These are phyloP conservation scores for Terana coerulea DNA, from an alignment of 768 basidiomycete genomes.

Conservation along the genomic window DNA sequence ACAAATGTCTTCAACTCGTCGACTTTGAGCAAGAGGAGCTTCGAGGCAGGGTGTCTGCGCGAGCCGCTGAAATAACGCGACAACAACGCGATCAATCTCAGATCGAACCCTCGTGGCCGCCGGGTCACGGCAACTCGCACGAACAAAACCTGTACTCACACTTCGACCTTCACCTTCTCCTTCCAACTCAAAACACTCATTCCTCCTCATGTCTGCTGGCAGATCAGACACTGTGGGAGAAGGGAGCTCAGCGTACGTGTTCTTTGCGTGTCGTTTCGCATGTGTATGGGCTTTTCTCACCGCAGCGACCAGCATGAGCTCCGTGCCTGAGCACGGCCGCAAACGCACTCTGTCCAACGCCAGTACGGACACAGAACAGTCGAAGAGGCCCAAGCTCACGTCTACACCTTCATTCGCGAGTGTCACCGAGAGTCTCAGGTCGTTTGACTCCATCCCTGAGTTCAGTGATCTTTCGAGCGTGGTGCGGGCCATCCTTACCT, in stretches of 20 bases:
- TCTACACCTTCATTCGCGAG: neutral
- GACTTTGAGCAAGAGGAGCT: too few relatives aligned
- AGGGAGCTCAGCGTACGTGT: too few relatives aligned
- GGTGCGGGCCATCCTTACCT: too few relatives aligned
- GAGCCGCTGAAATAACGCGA: constrained; percentile 10
- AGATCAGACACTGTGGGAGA: too few relatives aligned
- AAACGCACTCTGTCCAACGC: constrained; percentile 2
- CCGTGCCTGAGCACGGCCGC: too few relatives aligned
- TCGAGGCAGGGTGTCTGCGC: too few relatives aligned
- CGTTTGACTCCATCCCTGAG: neutral
- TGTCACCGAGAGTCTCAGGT: neutral
- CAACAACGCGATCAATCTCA: constrained; percentile 9
- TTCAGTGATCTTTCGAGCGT: neutral
- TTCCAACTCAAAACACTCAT: neutral
- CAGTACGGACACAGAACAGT: neutral
- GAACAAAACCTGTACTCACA: constrained; percentile 1
- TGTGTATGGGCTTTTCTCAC: too few relatives aligned
- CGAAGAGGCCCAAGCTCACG: constrained; percentile 3
- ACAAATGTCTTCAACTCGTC: too few relatives aligned
- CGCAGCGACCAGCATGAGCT: too few relatives aligned
- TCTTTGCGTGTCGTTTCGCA: too few relatives aligned
- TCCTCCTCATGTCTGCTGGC: too few relatives aligned
- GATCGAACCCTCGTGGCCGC: constrained; percentile 3
- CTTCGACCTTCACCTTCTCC: neutral
- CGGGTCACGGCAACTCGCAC: constrained; percentile 7